phyloP scores from a whole-genome alignment of 495 filamentous ascomycete genomes.

The Pyrenula aspistea region DNA sequence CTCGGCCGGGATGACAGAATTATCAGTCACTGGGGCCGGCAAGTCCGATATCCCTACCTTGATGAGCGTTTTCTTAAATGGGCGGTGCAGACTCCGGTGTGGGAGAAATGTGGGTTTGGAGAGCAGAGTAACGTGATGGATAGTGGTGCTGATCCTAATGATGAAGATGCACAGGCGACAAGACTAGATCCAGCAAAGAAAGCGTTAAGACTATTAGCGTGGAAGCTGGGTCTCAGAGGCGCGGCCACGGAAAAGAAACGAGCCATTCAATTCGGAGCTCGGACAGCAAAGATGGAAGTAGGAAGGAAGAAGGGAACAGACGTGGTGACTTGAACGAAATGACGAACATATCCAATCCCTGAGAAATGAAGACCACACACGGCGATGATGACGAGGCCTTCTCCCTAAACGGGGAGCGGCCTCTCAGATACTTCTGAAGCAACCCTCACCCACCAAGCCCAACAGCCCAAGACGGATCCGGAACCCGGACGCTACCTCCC shows the following conservation, averaged over 20 bases:
- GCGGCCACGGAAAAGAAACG: conserved; percentile 83
- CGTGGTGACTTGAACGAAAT: conserved; percentile 20
- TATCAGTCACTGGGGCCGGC: conserved; percentile 79
- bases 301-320: conserved; percentile 63
- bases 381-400: conserved; percentile 15
- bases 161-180: neutral
- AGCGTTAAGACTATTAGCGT: conserved; percentile 66
- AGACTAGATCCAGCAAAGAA: conserved; percentile 66
- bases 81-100: conserved; percentile 60
- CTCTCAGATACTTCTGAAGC: conserved; percentile 23
- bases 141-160: conserved; percentile 7
- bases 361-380: neutral
- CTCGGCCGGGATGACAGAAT: conserved; percentile 88
- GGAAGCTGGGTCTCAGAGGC: conserved; percentile 52
- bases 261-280: conserved; percentile 79
- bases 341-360: neutral
- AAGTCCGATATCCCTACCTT: conserved; percentile 83
- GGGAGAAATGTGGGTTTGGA: conserved; percentile 77
- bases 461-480: conserved; percentile 57
- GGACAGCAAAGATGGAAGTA: conserved; percentile 75
- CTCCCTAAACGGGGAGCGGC: neutral
- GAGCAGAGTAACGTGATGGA: conserved; percentile 5
- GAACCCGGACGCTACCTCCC: too few relatives aligned
- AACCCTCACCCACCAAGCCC: conserved; percentile 47
- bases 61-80: conserved; percentile 78